Evolutionary conservation across 192 early-diverging fungal species (phyloP), one percentile per base, ranked within the genome.

Genomic region (Allomyces arbusculus): DNA sequence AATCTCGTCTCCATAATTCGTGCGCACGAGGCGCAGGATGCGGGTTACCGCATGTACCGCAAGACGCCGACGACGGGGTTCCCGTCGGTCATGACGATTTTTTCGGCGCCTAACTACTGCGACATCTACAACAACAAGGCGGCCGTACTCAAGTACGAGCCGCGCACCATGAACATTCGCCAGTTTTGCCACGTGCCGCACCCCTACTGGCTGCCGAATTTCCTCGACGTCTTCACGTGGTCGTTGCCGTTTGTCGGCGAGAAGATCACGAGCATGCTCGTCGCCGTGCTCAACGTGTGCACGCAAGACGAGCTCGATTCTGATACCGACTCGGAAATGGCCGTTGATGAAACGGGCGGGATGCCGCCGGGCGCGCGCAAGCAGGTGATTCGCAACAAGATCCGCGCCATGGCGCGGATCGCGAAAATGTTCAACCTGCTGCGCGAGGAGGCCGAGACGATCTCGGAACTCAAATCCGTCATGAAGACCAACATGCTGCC

Each of bases 201-300:
- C 70, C 92, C 95, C 44, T 98, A 98, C 77, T 95, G 93, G 92
- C 74, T 98, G 66, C 95, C 92, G 25, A 95, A 98, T 76, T 98
- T 98, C 69, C 92, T 98, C 91, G 95, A 98, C 70, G 93, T 95
- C 6, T 95, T 98, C 71, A 90, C 90, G 23, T 98, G 95, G 93
- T 91, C 89, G 28, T 74, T 98, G 67, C 94, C 94, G 8, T 97
- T 97, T 79, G 91, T 97, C 23, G 92, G 94, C 26, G 94, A 97
- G 78, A 97, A 97, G 71, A 91, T 96, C 70, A 94, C 93, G 10
- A 91, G 96, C 64, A 98, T 98, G 93, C 73, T 98, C 61, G 70
- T 96, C 61, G 91, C 87, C 11, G 91, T 96, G 68, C 77, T 98
- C 61, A 91, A 90, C 72, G 91, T 93, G 50, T 96, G 93, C 77